Percentiles rank a stretch among this genome's conserved stretches.
These are phyloP conservation scores for Cordyceps farinosa DNA, from an alignment of 2,329 filamentous ascomycete genomes.

Conservation along the genomic window DNA sequence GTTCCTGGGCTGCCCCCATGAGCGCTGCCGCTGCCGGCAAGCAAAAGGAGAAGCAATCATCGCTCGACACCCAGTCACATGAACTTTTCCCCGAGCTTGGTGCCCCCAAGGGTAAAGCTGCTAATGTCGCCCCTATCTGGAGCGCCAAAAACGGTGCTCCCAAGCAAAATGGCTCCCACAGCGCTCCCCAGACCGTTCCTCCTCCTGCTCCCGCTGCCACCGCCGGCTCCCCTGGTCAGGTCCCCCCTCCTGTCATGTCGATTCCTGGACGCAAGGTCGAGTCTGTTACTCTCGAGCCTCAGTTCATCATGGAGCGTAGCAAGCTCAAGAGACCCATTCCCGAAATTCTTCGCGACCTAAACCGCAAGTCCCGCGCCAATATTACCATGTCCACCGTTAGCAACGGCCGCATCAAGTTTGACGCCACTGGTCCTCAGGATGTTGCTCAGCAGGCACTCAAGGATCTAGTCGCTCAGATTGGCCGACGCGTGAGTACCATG, in stretches of 20 bases:
- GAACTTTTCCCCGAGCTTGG: conserved; percentile 94
- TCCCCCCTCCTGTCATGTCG: conserved; percentile 56
- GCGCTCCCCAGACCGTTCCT: conserved; percentile 56
- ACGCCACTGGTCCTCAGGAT: conserved; percentile 78
- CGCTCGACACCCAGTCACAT: conserved; percentile 78
- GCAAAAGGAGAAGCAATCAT: conserved; percentile 53
- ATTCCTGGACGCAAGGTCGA: conserved; percentile 83
- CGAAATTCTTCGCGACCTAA: conserved; percentile 87
- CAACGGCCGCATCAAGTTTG: conserved; percentile 72
- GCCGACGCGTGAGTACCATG: conserved; percentile 44
- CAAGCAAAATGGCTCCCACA: conserved; percentile 52
- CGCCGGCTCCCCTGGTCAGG: conserved; percentile 31
- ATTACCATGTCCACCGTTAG: conserved; percentile 73
- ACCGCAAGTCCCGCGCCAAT: conserved; percentile 83
- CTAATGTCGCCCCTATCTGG: conserved; percentile 71
- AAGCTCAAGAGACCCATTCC: conserved; percentile 81
- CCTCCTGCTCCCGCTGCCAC: conserved; percentile 58
- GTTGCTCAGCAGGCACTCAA: conserved; percentile 83
- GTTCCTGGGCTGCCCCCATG: conserved; percentile 46
- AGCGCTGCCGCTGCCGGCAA: conserved; percentile 66
- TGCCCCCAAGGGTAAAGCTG: conserved; percentile 61
- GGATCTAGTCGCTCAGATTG: conserved; percentile 84
- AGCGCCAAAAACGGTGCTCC: conserved; percentile 61
- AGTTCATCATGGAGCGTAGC: conserved; percentile 69
- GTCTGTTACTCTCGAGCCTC: conserved; percentile 67